These are phyloP conservation scores for Castanea mollissima DNA, from an alignment of 306 rosid genomes.

Conservation along the genomic window DNA sequence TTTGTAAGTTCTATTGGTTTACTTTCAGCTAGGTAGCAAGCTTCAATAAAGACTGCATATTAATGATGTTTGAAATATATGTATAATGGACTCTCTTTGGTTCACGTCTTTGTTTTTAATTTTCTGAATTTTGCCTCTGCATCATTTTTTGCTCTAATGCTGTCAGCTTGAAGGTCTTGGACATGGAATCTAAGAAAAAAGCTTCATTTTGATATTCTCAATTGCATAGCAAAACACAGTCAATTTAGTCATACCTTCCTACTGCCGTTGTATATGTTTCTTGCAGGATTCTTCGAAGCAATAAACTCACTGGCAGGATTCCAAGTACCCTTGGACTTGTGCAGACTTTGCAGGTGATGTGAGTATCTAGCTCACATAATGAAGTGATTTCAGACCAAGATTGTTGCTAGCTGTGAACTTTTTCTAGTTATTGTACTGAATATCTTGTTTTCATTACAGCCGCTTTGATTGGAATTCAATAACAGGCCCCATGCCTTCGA, in stretches of 20 bases:
- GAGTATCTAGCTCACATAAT: slow-evolving; percentile 39
- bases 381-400: slow-evolving; percentile 4
- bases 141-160: not conserved
- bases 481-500: slow-evolving; percentile 43
- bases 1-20: slow-evolving; percentile 26
- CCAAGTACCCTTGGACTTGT: slow-evolving; percentile 61
- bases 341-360: slow-evolving; percentile 49
- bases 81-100: not conserved
- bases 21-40: not conserved
- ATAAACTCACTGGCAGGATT: slow-evolving; percentile 47
- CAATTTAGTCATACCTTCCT: not conserved
- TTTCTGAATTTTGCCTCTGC: not conserved
- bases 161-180: not conserved
- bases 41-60: too few relatives aligned
- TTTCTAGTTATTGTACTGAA: slow-evolving; percentile 11
- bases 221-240: not conserved
- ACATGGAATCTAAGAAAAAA: not conserved
- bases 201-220: not conserved
- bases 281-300: slow-evolving; percentile 60
- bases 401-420: not conserved
- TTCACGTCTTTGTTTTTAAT: not conserved
- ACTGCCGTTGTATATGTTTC: not conserved
- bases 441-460: slow-evolving; percentile 33
- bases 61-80: too few relatives aligned
- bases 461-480: slow-evolving; percentile 50